These are phyloP conservation scores for Xylaria sp. DNA, from an alignment of 495 filamentous ascomycete genomes.

Conservation along the genomic window DNA sequence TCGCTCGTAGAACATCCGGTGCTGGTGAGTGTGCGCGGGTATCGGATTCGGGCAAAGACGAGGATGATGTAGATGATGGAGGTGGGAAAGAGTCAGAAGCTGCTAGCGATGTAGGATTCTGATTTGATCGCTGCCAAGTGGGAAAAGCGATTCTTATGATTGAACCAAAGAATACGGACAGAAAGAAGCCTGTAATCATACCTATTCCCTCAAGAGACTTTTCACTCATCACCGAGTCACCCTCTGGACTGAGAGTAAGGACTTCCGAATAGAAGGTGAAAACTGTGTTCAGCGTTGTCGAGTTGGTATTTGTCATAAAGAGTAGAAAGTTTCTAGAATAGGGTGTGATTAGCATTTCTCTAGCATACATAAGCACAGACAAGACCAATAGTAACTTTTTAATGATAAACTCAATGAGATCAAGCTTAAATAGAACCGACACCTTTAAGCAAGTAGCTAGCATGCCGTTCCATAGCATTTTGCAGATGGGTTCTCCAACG, in stretches of 20 bases:
- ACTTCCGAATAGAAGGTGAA: conserved; percentile 92
- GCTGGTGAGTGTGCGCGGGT: conserved; percentile 12
- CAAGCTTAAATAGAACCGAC: background rate
- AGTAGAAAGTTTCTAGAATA: conserved; percentile 83
- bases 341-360: conserved; percentile 29
- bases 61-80: conserved; percentile 23
- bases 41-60: conserved; percentile 21
- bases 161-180: conserved; percentile 69
- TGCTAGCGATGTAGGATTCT: conserved; percentile 13
- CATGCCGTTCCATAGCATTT: background rate
- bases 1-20: conserved; percentile 21
- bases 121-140: conserved; percentile 30
- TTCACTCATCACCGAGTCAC: conserved; percentile 90
- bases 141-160: conserved; percentile 64
- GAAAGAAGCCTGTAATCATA: conserved; percentile 82
- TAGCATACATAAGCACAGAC: background rate
- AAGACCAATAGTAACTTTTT: background rate
- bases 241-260: conserved; percentile 89
- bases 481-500: background rate
- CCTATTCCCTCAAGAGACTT: conserved; percentile 91
- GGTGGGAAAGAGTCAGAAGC: conserved; percentile 26
- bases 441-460: background rate
- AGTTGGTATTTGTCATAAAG: conserved; percentile 78
- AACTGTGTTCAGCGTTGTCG: conserved; percentile 76
- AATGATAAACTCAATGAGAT: background rate